Evolutionary conservation across 164 flowering plant genomes (phyloP).

Genomic region (Vitis riparia): DNA sequence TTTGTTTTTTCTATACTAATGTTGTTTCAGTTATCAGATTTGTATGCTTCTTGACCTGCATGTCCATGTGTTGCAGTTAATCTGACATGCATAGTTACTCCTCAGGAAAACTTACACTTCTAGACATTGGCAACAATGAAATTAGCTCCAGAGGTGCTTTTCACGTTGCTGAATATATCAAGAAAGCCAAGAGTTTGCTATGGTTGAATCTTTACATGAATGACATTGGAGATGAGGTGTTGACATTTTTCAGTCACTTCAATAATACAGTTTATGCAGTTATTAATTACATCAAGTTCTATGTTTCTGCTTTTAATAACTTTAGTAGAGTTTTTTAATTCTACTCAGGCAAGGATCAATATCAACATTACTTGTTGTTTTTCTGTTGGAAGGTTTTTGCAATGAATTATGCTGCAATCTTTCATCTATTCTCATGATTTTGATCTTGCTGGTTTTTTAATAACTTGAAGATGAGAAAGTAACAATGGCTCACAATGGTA

Average conservation of each 20-base stretch:
- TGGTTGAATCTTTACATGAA: conserved; percentile 93
- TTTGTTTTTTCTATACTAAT: conserved; percentile 17
- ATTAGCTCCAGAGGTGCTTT: conserved; percentile 81
- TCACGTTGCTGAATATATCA: conserved; percentile 81
- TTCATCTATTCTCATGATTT: not conserved
- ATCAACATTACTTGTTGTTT: not conserved
- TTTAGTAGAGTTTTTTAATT: not conserved
- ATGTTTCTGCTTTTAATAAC: not conserved
- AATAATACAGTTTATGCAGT: not conserved
- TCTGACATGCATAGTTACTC: conserved; percentile 14
- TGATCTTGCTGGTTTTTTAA: not conserved
- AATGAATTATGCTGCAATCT: no score
- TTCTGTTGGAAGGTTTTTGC: not conserved
- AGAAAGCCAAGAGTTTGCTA: conserved; percentile 71
- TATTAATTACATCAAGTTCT: not conserved
- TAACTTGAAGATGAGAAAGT: not conserved
- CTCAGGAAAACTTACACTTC: conserved; percentile 60
- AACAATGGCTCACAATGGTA: not conserved
- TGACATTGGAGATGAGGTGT: conserved; percentile 96
- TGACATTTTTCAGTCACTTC: not conserved
- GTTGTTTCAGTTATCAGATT: conserved; percentile 2
- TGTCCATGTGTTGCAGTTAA: conserved; percentile 2
- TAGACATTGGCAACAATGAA: conserved; percentile 85
- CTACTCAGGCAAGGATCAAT: not conserved
- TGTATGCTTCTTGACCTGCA: conserved; percentile 2